phyloP scores from a whole-genome alignment of 1,284 basidiomycete species.

The Earliella scabrosa region DNA sequence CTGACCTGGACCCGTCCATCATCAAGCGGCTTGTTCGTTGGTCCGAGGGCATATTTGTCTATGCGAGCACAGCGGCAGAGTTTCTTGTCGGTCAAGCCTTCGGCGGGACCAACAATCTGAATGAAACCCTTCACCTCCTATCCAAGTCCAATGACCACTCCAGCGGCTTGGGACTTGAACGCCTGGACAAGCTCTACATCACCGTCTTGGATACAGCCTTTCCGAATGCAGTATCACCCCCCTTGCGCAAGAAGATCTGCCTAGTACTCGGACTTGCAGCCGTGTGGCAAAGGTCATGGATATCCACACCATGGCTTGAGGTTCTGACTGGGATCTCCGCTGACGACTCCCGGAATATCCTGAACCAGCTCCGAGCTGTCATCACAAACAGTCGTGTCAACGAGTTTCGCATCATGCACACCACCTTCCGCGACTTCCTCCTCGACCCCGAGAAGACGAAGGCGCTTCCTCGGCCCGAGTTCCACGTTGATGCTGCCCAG shows the following conservation, averaged over 20 bases:
- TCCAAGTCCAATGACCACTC: not conserved
- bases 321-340: not conserved
- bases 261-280: constrained; percentile 9
- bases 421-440: constrained; percentile 17
- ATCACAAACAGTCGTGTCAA: constrained; percentile 1
- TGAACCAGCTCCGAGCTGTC: constrained; percentile 10
- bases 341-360: not conserved
- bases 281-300: constrained; percentile 2
- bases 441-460: too few relatives aligned
- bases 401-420: too few relatives aligned
- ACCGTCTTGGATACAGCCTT: constrained; percentile 10
- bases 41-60: too few relatives aligned
- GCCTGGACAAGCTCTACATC: constrained; percentile 14
- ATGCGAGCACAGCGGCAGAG: too few relatives aligned
- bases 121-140: not conserved
- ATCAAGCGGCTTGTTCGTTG: not conserved
- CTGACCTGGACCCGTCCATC: not conserved
- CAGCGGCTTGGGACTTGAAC: not conserved
- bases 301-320: constrained; percentile 4
- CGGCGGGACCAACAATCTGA: not conserved
- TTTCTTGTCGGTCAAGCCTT: too few relatives aligned
- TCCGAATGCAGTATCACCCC: too few relatives aligned
- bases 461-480: too few relatives aligned
- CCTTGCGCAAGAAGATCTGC: not conserved
- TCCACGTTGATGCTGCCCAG: too few relatives aligned